Percentiles rank a stretch among this genome's conserved stretches.
Evolutionary conservation across 257 asterid genomes (phyloP).

Genomic region (Lycium barbarum): DNA sequence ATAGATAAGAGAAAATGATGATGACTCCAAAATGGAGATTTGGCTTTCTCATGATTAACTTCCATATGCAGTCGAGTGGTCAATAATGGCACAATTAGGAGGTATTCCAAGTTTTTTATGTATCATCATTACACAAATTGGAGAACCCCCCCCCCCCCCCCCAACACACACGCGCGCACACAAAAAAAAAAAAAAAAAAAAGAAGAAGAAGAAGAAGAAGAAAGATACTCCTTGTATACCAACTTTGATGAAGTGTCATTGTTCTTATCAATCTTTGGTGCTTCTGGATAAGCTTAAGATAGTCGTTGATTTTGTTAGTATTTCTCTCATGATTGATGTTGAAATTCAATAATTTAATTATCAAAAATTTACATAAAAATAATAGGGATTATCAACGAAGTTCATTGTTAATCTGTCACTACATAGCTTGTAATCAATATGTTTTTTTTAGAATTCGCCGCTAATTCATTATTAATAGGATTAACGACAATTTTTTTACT

Average conservation of each 20-base stretch:
- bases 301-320: neutral
- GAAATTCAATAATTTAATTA: neutral
- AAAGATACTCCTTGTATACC: neutral
- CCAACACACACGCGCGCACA: neutral
- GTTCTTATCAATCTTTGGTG: neutral
- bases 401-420: no score
- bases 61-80: neutral
- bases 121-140: neutral
- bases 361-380: no score
- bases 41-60: neutral
- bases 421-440: neutral
- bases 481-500: no score
- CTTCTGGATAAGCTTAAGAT: neutral
- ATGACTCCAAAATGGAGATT: conserved; percentile 6
- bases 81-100: conserved; percentile 23
- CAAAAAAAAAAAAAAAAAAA: no score
- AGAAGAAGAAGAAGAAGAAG: no score
- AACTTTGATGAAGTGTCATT: conserved; percentile 1
- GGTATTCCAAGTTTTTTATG: neutral
- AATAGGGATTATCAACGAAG: neutral
- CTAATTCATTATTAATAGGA: no score
- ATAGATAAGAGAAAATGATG: neutral
- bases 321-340: neutral
- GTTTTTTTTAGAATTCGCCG: no score
- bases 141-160: no score